A percentile compares a stretch with the other conserved stretches of the same genome.
phyloP scores from a whole-genome alignment of 306 rosid species.

The Cucurbita maxima region DNA sequence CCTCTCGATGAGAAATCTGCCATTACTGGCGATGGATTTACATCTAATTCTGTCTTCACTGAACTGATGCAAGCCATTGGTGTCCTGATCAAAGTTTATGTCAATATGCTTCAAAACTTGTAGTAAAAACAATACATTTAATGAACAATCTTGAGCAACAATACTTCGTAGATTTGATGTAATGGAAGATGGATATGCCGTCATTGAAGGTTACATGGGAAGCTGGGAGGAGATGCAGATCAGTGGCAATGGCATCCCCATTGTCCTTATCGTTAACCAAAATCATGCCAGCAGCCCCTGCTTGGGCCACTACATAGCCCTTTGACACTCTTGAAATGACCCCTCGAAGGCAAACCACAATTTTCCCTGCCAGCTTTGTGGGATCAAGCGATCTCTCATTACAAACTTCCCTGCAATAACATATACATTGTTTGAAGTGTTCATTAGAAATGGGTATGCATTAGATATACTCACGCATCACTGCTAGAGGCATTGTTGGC shows the following conservation, averaged over 20 bases:
- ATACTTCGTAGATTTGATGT: constrained; percentile 36
- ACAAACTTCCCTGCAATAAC: constrained; percentile 23
- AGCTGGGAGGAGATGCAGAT: constrained; percentile 38
- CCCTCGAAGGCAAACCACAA: constrained; percentile 41
- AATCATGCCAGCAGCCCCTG: constrained; percentile 59
- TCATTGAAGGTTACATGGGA: constrained; percentile 22
- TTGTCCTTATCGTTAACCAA: constrained; percentile 15
- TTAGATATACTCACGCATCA: constrained; percentile 1
- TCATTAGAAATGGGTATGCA: neutral
- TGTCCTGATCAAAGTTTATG: constrained; percentile 12
- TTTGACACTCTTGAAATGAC: constrained; percentile 6
- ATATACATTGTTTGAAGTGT: neutral
- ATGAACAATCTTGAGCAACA: neutral
- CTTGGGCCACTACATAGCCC: constrained; percentile 18
- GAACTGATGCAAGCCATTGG: constrained; percentile 33
- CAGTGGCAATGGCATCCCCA: constrained; percentile 14
- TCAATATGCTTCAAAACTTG: neutral
- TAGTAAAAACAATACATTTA: neutral
- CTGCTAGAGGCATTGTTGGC: neutral
- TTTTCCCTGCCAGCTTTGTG: constrained; percentile 38
- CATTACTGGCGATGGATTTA: constrained; percentile 31
- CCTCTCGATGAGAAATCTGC: constrained; percentile 67
- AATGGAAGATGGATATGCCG: constrained; percentile 21
- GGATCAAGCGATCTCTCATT: constrained; percentile 26
- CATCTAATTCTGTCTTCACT: constrained; percentile 18